Conservation (phyloP, 2,329 filamentous ascomycete genomes). For the Cercospora brassicicola region DNA sequence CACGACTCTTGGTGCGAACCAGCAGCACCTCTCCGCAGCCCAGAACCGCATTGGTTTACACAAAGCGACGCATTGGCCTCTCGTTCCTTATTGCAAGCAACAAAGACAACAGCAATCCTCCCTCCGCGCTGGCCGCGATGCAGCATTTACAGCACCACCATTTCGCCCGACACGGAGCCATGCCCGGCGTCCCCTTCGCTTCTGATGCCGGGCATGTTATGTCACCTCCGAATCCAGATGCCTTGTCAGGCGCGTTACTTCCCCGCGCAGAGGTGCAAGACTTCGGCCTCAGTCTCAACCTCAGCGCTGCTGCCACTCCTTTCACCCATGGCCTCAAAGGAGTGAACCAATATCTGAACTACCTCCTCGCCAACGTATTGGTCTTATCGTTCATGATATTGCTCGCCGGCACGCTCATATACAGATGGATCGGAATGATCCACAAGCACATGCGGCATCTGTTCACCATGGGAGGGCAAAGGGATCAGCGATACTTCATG, state of each 20-base stretch:
- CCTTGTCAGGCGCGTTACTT: slow-evolving; percentile 17
- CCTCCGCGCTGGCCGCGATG: slow-evolving; percentile 28
- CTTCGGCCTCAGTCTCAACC: slow-evolving; percentile 23
- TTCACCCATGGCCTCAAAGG: slow-evolving; percentile 48
- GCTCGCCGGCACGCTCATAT: slow-evolving; percentile 42
- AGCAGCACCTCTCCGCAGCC: neutral
- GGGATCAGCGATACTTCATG: slow-evolving; percentile 49
- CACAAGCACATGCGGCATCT: slow-evolving; percentile 50
- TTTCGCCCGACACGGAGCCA: slow-evolving; percentile 13
- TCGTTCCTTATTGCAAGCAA: slow-evolving; percentile 11
- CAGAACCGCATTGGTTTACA: neutral
- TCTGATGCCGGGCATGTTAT: slow-evolving; percentile 24
- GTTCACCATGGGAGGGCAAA: slow-evolving; percentile 45
- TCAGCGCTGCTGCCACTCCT: slow-evolving; percentile 25
- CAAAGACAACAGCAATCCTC: slow-evolving; percentile 11
- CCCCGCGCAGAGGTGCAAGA: slow-evolving; percentile 16
- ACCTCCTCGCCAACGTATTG: slow-evolving; percentile 48
- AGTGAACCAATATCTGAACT: slow-evolving; percentile 52
- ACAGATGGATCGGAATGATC: slow-evolving; percentile 46
- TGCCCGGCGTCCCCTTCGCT: slow-evolving; percentile 11
- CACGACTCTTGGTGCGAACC: neutral
- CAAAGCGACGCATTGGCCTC: slow-evolving; percentile 9
- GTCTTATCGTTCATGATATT: slow-evolving; percentile 41
- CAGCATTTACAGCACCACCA: slow-evolving; percentile 22
- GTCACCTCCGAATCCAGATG: slow-evolving; percentile 23